Percentiles rank a stretch among this genome's conserved stretches.
These are phyloP conservation scores for Cotoneaster glaucophyllus DNA, from an alignment of 306 rosid species.

Conservation along the genomic window DNA sequence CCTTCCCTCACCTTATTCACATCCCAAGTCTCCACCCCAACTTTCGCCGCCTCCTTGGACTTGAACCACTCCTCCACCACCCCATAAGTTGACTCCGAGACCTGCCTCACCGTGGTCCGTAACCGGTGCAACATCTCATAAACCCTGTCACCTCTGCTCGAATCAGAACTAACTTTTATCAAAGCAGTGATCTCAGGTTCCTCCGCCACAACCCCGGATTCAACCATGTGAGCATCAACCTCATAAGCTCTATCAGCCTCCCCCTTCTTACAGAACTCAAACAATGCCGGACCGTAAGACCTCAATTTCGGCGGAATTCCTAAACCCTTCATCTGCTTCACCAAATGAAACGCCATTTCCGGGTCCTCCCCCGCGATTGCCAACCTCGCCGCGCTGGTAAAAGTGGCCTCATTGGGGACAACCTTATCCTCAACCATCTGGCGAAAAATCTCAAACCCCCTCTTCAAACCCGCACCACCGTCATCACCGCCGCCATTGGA, in stretches of 20 bases:
- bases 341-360: constrained; percentile 75
- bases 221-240: constrained; percentile 70
- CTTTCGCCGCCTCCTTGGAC: constrained; percentile 40
- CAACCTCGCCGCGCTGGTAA: constrained; percentile 77
- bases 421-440: constrained; percentile 57
- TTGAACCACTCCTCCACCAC: constrained; percentile 68
- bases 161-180: constrained; percentile 43
- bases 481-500: constrained; percentile 14
- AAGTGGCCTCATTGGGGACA: constrained; percentile 67
- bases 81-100: constrained; percentile 54
- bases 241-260: constrained; percentile 64
- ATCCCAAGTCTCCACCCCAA: constrained; percentile 64
- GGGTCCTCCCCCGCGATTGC: constrained; percentile 69
- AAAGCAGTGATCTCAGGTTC: constrained; percentile 76
- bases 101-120: constrained; percentile 66
- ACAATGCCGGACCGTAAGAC: constrained; percentile 77
- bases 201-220: constrained; percentile 46
- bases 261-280: constrained; percentile 70
- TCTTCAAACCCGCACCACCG: constrained; percentile 29
- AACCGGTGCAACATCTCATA: constrained; percentile 72
- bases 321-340: constrained; percentile 57
- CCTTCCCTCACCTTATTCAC: constrained; percentile 46
- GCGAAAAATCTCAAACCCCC: constrained; percentile 77
- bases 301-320: constrained; percentile 64
- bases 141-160: constrained; percentile 48